Evolutionary conservation across 2,329 filamentous ascomycete genomes (phyloP).

Genomic region (Zalaria sp.): DNA sequence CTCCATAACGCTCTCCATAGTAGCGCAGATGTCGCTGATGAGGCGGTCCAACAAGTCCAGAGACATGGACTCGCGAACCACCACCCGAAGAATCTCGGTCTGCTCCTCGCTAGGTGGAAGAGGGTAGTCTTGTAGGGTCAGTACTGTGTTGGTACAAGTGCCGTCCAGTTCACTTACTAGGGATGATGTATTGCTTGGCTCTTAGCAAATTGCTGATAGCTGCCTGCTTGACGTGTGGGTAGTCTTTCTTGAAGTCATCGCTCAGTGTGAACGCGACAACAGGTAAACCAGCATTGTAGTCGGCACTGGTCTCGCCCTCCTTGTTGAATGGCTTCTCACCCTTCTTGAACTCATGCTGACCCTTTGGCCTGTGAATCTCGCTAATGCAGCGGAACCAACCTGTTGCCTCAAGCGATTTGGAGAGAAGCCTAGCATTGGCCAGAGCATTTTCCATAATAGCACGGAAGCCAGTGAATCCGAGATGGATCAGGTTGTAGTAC

Average conservation of each 20-base stretch:
- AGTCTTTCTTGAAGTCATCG: constrained; percentile 46
- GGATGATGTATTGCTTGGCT: constrained; percentile 57
- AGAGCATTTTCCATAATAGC: constrained; percentile 53
- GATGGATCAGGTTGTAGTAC: constrained; percentile 60
- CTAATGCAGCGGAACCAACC: constrained; percentile 53
- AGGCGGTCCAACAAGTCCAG: constrained; percentile 52
- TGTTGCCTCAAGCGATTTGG: constrained; percentile 48
- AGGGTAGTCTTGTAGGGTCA: constrained; percentile 38
- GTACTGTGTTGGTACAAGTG: not conserved
- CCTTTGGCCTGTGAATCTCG: constrained; percentile 43
- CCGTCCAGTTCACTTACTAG: constrained; percentile 29
- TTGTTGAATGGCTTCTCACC: constrained; percentile 27
- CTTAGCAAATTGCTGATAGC: constrained; percentile 47
- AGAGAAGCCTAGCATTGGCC: constrained; percentile 48
- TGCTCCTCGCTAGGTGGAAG: constrained; percentile 47
- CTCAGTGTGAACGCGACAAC: constrained; percentile 54
- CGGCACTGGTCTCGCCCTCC: constrained; percentile 38
- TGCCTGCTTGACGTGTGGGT: constrained; percentile 50
- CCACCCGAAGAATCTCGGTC: constrained; percentile 53
- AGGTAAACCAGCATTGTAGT: constrained; percentile 51
- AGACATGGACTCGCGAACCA: constrained; percentile 53
- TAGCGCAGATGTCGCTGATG: constrained; percentile 44
- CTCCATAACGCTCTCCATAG: constrained; percentile 46
- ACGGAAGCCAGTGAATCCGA: constrained; percentile 52
- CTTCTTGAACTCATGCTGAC: constrained; percentile 26